phyloP scores from a whole-genome alignment of 306 rosid species.

The Abrus pulchellus region DNA sequence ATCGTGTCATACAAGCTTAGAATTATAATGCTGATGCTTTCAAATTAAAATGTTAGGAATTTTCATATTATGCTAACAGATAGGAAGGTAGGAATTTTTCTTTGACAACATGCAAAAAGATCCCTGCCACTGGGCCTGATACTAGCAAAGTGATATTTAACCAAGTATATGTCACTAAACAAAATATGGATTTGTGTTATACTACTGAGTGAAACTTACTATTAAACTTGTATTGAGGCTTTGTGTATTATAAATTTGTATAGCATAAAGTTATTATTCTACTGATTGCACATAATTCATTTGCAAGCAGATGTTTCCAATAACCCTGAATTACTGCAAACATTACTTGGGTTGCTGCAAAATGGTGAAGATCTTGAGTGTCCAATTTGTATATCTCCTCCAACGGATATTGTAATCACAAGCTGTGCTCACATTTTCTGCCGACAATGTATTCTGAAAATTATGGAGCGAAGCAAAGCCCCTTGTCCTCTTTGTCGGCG shows the following conservation, averaged over 20 bases:
- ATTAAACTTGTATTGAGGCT: neutral
- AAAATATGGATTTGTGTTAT: neutral
- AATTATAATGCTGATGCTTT: no score
- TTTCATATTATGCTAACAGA: neutral
- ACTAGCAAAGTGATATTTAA: neutral
- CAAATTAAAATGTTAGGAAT: neutral
- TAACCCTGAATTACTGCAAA: slow-evolving; percentile 75
- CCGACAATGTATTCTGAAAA: slow-evolving; percentile 71
- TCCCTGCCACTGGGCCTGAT: neutral
- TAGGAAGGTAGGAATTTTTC: neutral
- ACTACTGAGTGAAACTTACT: neutral
- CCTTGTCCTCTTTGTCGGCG: slow-evolving; percentile 88
- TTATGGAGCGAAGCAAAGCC: slow-evolving; percentile 53
- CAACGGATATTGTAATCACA: slow-evolving; percentile 70
- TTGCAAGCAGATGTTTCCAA: slow-evolving; percentile 71
- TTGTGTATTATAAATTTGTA: neutral
- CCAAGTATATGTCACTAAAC: no score
- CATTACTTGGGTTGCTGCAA: slow-evolving; percentile 71
- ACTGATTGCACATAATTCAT: slow-evolving; percentile 16
- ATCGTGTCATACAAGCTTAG: no score
- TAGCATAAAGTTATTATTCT: neutral
- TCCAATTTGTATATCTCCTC: slow-evolving; percentile 80
- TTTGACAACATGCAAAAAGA: neutral
- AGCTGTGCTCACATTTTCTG: slow-evolving; percentile 84
- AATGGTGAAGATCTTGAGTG: slow-evolving; percentile 90